Evolutionary conservation across 805 yeast genomes (phyloP), one percentile per base, ranked within the genome.

Genomic region (Yarrowia osloensis): DNA sequence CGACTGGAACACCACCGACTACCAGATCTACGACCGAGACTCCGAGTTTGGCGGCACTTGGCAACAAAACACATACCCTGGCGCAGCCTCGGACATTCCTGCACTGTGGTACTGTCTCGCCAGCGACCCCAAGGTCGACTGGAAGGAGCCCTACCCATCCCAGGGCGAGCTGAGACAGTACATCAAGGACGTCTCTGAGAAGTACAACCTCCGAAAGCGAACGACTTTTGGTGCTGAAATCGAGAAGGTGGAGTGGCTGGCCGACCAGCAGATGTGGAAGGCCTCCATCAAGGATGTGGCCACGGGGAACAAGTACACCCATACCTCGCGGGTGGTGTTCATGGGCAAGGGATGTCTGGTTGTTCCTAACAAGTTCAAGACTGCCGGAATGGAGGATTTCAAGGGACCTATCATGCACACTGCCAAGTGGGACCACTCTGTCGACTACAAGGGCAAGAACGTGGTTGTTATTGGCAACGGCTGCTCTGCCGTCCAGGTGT

Each of bases 401-500:
- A 21, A 67, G 50, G 68, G 68, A 6, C 47, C 57, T 15, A 35
- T 67, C n/a, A 65, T 67, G 29, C 68, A 67, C 37, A 67, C 68
- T 9, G 68, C 67, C 37, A 15, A 39, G 28, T 67, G 68, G 68
- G 68, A 67, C 21, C 49, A 67, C 17, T 29, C 61, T 11, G 67
- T 49, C 22, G 68, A 65, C 21, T 35, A 65, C 37, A 44, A 39
- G 31, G 72, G 71, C 40, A 70, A 70, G 52, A 61, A 52, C 15
- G 69, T 70, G 13, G 71, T 65, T 19, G 72, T 70, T 2, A 66
- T 70, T 12, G 72, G 72, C 4, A 70, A 70, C 52, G 72, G 72
- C 9, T 70, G 72, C 42, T 47, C 66, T 19, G 72, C 71, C 21
- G 70, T 68, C 12, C 72, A 70, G 39, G 55, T 70, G 6, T 59